Evolutionary conservation across 495 filamentous ascomycete genomes (phyloP), one percentile per base, ranked within the genome.

Genomic region (Ramalina peruviana): DNA sequence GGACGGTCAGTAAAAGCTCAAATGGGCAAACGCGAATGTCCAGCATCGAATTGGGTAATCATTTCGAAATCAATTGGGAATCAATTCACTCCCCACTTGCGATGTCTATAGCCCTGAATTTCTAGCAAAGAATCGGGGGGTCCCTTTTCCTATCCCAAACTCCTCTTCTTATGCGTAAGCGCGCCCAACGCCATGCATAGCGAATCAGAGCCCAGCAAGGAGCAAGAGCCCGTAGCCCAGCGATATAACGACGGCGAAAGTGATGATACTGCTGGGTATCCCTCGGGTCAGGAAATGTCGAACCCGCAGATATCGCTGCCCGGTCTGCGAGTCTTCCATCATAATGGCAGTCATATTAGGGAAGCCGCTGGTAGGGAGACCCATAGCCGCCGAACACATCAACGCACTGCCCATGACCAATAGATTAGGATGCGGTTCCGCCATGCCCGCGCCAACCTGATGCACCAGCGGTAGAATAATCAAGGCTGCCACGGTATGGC

Each of bases 271-370:
- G 55, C 81, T 77, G 3, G 93, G 90, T 49, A 97, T 79, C 55
- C 92, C 92, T 21, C 88, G 69, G 21, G 81, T 87, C 51, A 99
- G 81, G 67, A 99, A 99, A 61, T 99, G 92, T 56, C 83, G 85
- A 25, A 97, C 92, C 48, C 82, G 70, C 48, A 99, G 73, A 63
- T 99, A 99, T 20, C 92, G 72, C 64, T 94, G 86, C 7, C 92
- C 92, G 0, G 85, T 88, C 49, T 88, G 81, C 0, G 83, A 72
- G 54, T 97, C 88, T 69, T 99, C 92, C 72, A 94, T 96, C 93
- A 99, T 97, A 61, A 99, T 97, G 12, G 92, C 92, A 50, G 92
- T 99, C 92, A 99, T 99, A 60, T 99, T 99, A 2, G 92, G 92
- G 63, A 99, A 99, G 15, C 92, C 92, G 59, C 83, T 88, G 0